Evolutionary conservation across 2,329 filamentous ascomycete genomes (phyloP).

Genomic region (Pezicula radicicola): DNA sequence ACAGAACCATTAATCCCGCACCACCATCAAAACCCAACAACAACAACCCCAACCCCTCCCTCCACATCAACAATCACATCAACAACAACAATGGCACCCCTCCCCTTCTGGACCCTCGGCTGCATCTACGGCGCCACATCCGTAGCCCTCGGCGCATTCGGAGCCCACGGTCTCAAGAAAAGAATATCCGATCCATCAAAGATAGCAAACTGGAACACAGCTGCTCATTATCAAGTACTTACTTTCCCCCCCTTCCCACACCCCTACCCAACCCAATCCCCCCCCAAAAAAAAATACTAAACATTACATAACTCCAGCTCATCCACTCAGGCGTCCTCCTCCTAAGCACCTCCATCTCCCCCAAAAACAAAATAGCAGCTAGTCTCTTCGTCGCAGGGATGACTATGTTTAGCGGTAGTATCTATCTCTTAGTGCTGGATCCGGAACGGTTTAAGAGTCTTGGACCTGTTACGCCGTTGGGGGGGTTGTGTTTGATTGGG

Average conservation of each 20-base stretch:
- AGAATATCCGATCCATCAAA: constrained; percentile 55
- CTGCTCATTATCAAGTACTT: constrained; percentile 63
- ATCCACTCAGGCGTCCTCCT: constrained; percentile 61
- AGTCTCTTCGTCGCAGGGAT: constrained; percentile 62
- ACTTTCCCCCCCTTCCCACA: background rate
- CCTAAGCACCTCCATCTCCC: constrained; percentile 47
- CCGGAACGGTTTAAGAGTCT: constrained; percentile 55
- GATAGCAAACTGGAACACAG: constrained; percentile 60
- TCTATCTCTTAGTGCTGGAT: constrained; percentile 63
- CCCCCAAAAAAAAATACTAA: too few relatives aligned
- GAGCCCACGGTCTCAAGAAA: constrained; percentile 64
- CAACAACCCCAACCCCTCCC: too few relatives aligned
- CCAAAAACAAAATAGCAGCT: constrained; percentile 54
- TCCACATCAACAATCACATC: background rate
- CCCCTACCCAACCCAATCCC: background rate
- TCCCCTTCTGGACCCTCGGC: constrained; percentile 57
- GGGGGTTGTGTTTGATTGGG: constrained; percentile 60
- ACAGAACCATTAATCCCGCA: too few relatives aligned
- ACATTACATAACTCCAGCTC: constrained; percentile 39
- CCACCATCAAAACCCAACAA: too few relatives aligned
- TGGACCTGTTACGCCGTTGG: constrained; percentile 64
- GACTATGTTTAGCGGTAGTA: constrained; percentile 63
- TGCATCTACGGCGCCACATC: constrained; percentile 60
- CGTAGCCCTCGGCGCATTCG: constrained; percentile 63
- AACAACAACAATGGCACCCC: constrained; percentile 12